Evolutionary conservation across 305 asterid species (phyloP).

Genomic region (Fraxinus baroniana): DNA sequence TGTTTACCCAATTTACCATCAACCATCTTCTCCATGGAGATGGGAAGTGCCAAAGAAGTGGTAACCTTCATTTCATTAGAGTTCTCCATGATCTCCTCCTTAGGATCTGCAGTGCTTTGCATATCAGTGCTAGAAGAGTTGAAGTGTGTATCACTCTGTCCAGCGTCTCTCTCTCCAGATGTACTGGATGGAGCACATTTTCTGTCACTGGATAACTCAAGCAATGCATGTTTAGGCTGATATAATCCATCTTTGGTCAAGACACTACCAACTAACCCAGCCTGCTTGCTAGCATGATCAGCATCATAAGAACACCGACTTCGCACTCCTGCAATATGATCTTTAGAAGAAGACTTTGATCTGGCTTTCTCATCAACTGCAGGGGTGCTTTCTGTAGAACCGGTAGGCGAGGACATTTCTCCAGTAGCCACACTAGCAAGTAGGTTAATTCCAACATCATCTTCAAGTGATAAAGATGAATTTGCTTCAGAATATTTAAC

Average conservation of each 20-base stretch:
- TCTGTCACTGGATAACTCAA: constrained; percentile 29
- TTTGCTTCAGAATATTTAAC: constrained; percentile 55
- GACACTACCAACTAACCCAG: constrained; percentile 23
- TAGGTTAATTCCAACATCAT: constrained; percentile 68
- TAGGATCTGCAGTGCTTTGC: constrained; percentile 29
- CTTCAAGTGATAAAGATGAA: constrained; percentile 52
- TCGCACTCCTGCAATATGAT: constrained; percentile 15
- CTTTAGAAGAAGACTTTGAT: constrained; percentile 33
- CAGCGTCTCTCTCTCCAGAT: constrained; percentile 33
- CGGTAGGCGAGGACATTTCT: constrained; percentile 54
- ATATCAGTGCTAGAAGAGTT: constrained; percentile 30
- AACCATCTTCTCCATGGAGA: constrained; percentile 29
- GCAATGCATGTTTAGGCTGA: constrained; percentile 30
- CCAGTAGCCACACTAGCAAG: constrained; percentile 81
- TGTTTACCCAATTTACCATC: constrained; percentile 36
- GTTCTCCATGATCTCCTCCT: constrained; percentile 30
- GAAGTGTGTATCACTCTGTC: constrained; percentile 25
- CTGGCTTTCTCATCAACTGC: constrained; percentile 41
- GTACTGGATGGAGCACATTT: constrained; percentile 28
- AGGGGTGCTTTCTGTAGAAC: constrained; percentile 46
- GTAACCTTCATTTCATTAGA: constrained; percentile 25
- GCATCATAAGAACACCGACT: constrained; percentile 20
- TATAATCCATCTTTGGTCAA: constrained; percentile 33
- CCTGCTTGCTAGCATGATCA: constrained; percentile 40
- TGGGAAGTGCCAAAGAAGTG: constrained; percentile 22